Evolutionary conservation across 1,139 yeast species (phyloP).

Genomic region (Candida pseudoviswanathii): DNA sequence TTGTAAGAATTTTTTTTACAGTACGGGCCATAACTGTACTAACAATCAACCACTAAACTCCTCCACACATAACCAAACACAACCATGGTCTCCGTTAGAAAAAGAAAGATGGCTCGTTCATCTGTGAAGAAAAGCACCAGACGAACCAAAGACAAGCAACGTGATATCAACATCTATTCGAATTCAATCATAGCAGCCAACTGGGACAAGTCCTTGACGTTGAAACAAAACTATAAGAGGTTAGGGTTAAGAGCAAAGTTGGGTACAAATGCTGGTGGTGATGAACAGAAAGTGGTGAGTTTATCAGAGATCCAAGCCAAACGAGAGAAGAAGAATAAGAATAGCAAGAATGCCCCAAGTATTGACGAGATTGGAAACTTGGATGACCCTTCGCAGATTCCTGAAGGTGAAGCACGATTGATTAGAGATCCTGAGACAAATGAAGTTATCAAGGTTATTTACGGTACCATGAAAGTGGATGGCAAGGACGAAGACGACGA

Average conservation of each 20-base stretch:
- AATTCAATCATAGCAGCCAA: constrained; percentile 84
- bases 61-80: neutral
- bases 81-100: constrained; percentile 77
- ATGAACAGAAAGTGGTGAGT: constrained; percentile 52
- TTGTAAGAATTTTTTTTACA: neutral
- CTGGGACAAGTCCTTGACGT: constrained; percentile 85
- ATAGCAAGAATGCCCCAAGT: constrained; percentile 26
- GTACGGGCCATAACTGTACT: neutral
- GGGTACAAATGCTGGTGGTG: constrained; percentile 69
- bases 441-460: constrained; percentile 65
- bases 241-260: constrained; percentile 74
- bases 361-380: constrained; percentile 44
- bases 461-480: constrained; percentile 56
- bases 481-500: constrained; percentile 22
- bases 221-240: constrained; percentile 78
- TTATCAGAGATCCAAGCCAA: constrained; percentile 27
- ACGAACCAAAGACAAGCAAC: constrained; percentile 66
- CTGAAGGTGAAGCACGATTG: constrained; percentile 82
- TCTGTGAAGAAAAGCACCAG: constrained; percentile 69
- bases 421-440: constrained; percentile 71
- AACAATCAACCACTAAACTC: constrained; percentile 2
- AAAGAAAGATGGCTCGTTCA: constrained; percentile 80
- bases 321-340: constrained; percentile 25
- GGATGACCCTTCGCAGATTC: constrained; percentile 60
- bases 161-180: constrained; percentile 61